Evolutionary conservation across 2,329 filamentous ascomycete species (phyloP).

Genomic region (Diaporthe citrichinensis): DNA sequence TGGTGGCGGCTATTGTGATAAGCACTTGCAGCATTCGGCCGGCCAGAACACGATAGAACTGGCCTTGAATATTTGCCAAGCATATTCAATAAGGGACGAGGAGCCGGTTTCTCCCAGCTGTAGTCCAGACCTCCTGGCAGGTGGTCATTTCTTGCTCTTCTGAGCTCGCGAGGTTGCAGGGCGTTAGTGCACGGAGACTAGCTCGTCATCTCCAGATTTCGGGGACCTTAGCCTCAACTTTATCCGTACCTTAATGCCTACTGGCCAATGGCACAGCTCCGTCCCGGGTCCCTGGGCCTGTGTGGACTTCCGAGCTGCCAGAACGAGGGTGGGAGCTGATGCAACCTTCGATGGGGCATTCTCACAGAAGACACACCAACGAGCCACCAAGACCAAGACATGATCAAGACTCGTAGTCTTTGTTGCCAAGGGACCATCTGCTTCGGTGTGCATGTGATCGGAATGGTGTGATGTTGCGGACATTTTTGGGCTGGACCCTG

Average conservation of each 20-base stretch:
- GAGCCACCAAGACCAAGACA: not conserved
- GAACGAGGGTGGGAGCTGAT: conserved; percentile 11
- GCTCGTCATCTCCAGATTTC: conserved; percentile 16
- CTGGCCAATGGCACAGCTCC: conserved; percentile 1
- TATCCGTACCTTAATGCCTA: conserved; percentile 4
- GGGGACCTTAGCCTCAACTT: conserved; percentile 17
- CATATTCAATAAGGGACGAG: not conserved
- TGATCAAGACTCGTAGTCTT: not conserved
- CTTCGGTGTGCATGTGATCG: conserved; percentile 4
- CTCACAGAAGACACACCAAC: not conserved
- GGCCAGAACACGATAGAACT: conserved; percentile 31
- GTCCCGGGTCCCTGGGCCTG: not conserved
- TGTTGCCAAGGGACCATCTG: not conserved
- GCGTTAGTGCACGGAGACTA: conserved; percentile 20
- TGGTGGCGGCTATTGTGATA: conserved; percentile 13
- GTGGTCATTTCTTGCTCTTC: not conserved
- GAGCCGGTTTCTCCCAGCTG: conserved; percentile 18
- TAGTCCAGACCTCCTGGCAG: conserved; percentile 17
- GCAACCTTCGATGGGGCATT: not conserved
- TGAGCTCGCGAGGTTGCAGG: not conserved
- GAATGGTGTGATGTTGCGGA: not conserved
- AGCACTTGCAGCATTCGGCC: conserved; percentile 25
- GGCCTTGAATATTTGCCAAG: conserved; percentile 23
- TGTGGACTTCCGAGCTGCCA: conserved; percentile 14
- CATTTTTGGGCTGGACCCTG: conserved; percentile 13